Conservation (phyloP, 208 protist genomes). For the Leishmania amazonensis region DNA sequence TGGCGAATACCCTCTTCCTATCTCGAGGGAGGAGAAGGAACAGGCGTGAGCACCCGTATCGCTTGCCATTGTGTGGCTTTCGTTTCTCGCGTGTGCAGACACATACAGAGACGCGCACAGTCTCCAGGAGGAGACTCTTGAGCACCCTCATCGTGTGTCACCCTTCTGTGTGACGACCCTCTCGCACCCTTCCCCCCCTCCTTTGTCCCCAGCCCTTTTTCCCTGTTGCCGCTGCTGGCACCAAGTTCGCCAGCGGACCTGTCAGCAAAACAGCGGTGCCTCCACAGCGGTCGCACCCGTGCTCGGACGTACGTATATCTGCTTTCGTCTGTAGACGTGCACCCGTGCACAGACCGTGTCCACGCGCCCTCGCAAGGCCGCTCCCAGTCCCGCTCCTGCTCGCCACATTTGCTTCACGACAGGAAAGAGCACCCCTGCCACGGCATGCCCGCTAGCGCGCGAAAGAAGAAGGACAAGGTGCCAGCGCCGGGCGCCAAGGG, state of each 20-base stretch:
- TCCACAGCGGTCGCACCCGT: neutral
- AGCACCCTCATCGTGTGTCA: neutral
- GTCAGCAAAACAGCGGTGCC: too few relatives aligned
- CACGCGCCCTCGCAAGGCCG: neutral
- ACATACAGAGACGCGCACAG: neutral
- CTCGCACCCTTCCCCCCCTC: neutral
- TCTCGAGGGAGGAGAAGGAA: too few relatives aligned
- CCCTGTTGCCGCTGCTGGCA: neutral
- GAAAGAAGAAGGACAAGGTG: conserved; percentile 74
- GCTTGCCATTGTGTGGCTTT: neutral
- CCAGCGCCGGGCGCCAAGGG: conserved; percentile 70
- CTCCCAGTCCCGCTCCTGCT: neutral
- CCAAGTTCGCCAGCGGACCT: neutral
- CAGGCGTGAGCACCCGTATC: neutral
- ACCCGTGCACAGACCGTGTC: neutral
- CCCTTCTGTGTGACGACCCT: neutral
- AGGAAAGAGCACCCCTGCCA: neutral
- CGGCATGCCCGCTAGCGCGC: neutral
- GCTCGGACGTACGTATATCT: neutral
- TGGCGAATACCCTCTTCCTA: neutral
- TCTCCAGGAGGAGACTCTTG: neutral
- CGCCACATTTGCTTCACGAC: neutral
- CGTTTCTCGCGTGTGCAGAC: neutral
- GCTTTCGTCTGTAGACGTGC: neutral
- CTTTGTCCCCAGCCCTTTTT: neutral